Conservation (phyloP, 2,329 filamentous ascomycete genomes). For the Cladorrhinum sp. region DNA sequence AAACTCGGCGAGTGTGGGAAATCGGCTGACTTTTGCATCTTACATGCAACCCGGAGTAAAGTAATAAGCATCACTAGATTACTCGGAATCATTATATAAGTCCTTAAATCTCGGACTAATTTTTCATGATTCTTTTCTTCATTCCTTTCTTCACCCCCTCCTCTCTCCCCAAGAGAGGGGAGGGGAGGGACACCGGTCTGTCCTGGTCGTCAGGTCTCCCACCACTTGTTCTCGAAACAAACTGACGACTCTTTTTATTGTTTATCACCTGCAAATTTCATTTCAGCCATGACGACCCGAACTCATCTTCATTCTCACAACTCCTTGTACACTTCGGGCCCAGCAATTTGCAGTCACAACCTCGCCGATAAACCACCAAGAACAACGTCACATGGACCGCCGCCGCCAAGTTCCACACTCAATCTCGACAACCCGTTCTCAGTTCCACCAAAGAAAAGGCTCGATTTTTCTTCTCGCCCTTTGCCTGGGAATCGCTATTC, state of each 20-base stretch:
- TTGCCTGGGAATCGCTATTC: not conserved
- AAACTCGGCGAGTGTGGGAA: conserved; percentile 5
- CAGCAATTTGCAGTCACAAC: not conserved
- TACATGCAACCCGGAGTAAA: not conserved
- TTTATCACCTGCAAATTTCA: not conserved
- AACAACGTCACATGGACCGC: not conserved
- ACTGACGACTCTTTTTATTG: not conserved
- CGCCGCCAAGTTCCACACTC: not conserved
- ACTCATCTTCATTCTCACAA: not conserved
- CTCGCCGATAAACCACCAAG: not conserved
- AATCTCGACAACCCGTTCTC: not conserved
- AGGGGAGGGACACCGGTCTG: not conserved
- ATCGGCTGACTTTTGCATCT: conserved; percentile 13
- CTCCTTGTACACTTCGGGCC: not conserved
- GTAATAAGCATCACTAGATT: not conserved
- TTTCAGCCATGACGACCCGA: conserved; percentile 1
- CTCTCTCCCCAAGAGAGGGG: conserved; percentile 6
- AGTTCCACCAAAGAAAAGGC: not conserved
- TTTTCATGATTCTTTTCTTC: conserved; percentile 1
- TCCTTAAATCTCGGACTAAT: not conserved
- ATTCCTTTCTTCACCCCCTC: conserved; percentile 19
- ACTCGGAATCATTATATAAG: conserved; percentile 5
- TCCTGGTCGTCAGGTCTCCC: conserved; percentile 8
- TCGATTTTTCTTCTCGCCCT: not conserved
- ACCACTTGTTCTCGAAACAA: not conserved